These are phyloP conservation scores for Cudoniella acicularis DNA, from an alignment of 495 filamentous ascomycete species.

Conservation along the genomic window DNA sequence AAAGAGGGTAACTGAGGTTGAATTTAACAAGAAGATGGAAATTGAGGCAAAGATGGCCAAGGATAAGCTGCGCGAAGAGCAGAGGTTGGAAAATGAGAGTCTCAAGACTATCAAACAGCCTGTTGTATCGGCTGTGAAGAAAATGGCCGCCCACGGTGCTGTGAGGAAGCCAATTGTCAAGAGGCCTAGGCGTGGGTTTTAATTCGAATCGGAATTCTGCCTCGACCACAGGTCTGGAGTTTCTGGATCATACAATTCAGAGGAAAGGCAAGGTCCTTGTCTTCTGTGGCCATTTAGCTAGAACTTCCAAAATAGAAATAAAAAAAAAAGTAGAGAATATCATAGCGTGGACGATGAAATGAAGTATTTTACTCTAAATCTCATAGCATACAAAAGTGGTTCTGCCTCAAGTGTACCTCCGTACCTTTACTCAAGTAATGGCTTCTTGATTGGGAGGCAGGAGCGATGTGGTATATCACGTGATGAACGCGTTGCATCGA, in stretches of 20 bases:
- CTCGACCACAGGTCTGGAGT: too few relatives aligned
- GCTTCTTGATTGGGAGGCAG: too few relatives aligned
- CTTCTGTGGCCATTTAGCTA: too few relatives aligned
- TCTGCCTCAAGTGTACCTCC: too few relatives aligned
- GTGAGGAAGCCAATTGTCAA: conserved; percentile 63
- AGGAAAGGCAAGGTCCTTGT: background rate
- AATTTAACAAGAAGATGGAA: conserved; percentile 94
- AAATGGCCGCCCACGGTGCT: conserved; percentile 45
- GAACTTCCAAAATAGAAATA: too few relatives aligned
- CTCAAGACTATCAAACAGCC: conserved; percentile 46
- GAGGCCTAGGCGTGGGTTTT: conserved; percentile 53
- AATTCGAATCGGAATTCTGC: too few relatives aligned
- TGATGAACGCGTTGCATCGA: background rate
- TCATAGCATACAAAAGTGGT: too few relatives aligned
- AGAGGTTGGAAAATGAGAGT: conserved; percentile 46
- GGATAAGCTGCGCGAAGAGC: conserved; percentile 73
- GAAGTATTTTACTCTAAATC: too few relatives aligned
- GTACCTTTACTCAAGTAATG: too few relatives aligned
- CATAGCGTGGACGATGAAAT: too few relatives aligned
- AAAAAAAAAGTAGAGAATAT: too few relatives aligned
- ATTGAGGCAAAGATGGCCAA: conserved; percentile 90
- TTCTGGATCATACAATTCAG: background rate
- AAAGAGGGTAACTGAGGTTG: conserved; percentile 84
- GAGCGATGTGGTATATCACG: background rate
- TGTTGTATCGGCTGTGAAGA: conserved; percentile 39